These are phyloP conservation scores for Candida vartiovaarae DNA, from an alignment of 805 yeast genomes.

Conservation along the genomic window DNA sequence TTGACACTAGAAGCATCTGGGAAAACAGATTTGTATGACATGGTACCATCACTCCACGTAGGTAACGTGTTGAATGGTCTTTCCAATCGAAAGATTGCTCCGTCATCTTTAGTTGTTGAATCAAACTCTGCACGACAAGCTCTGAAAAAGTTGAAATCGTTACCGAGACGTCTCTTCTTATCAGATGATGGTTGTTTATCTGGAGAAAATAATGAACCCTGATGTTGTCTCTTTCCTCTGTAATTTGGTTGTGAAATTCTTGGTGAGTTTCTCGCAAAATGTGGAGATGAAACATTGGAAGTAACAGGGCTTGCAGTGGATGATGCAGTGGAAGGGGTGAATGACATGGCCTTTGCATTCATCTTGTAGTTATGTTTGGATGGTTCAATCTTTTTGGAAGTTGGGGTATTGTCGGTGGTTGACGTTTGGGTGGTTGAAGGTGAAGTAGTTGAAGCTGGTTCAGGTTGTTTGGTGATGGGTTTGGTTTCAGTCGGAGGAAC, in stretches of 20 bases:
- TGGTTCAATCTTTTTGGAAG: conserved; percentile 3
- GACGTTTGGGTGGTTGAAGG: not conserved
- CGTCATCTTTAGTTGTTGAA: conserved; percentile 21
- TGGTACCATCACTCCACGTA: conserved; percentile 57
- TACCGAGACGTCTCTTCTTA: conserved; percentile 19
- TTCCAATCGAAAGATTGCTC: conserved; percentile 37
- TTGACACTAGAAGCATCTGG: conserved; percentile 27
- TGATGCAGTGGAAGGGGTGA: conserved; percentile 37
- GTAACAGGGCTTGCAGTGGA: conserved; percentile 9
- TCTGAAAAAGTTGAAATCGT: conserved; percentile 23
- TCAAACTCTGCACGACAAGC: conserved; percentile 20
- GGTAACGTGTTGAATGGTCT: conserved; percentile 70
- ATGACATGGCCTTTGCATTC: conserved; percentile 62
- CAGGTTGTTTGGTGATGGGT: not conserved
- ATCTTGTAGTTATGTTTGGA: conserved; percentile 40
- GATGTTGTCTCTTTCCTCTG: conserved; percentile 6
- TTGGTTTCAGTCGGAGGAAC: not conserved
- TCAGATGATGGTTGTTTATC: conserved; percentile 22
- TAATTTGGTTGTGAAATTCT: conserved; percentile 10
- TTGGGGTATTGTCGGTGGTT: conserved; percentile 5
- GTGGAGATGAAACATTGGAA: conserved; percentile 11
- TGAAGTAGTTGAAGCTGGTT: not conserved
- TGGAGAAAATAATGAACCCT: conserved; percentile 14
- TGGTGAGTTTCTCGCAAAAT: conserved; percentile 19
- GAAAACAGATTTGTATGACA: conserved; percentile 46